These are phyloP conservation scores for Cicer pinnatifidum DNA, from an alignment of 306 rosid genomes.

Conservation along the genomic window DNA sequence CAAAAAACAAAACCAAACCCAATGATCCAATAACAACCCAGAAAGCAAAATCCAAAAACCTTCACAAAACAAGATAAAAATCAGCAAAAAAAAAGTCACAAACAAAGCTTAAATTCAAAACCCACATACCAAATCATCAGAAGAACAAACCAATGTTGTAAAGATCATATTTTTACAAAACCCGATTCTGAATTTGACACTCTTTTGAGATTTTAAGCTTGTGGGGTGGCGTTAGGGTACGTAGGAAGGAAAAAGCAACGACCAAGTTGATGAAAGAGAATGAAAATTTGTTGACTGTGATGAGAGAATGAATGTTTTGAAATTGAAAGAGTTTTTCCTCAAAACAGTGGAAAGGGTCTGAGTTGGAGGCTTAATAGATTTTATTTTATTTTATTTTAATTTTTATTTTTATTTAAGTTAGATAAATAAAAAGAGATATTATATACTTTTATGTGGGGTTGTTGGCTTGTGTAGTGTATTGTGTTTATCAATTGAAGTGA, in stretches of 20 bases:
- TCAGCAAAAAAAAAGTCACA: constrained; percentile 1
- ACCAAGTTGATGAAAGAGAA: constrained; percentile 30
- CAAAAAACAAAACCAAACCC: constrained; percentile 11
- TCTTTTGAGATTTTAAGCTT: background rate
- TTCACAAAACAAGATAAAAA: background rate
- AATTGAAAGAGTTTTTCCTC: background rate
- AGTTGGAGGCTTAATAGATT: constrained; percentile 41
- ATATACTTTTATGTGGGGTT: constrained; percentile 27
- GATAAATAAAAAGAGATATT: background rate
- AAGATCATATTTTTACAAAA: constrained; percentile 13
- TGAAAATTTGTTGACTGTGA: constrained; percentile 13
- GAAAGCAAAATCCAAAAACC: constrained; percentile 28
- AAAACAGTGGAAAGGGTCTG: constrained; percentile 34
- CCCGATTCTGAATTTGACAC: constrained; percentile 23
- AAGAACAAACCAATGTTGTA: constrained; percentile 12
- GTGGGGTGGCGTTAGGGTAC: background rate
- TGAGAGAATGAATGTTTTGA: constrained; percentile 5
- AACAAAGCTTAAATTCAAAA: background rate
- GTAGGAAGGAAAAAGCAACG: constrained; percentile 37
- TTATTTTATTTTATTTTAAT: no score
- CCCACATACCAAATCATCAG: constrained; percentile 54
- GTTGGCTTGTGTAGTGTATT: background rate
- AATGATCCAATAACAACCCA: constrained; percentile 21
- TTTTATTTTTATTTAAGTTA: background rate
- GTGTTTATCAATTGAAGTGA: constrained; percentile 41